Percentiles rank a stretch among this genome's conserved stretches.
phyloP scores from a whole-genome alignment of 257 asterid genomes.

The Galeopsis tetrahit region DNA sequence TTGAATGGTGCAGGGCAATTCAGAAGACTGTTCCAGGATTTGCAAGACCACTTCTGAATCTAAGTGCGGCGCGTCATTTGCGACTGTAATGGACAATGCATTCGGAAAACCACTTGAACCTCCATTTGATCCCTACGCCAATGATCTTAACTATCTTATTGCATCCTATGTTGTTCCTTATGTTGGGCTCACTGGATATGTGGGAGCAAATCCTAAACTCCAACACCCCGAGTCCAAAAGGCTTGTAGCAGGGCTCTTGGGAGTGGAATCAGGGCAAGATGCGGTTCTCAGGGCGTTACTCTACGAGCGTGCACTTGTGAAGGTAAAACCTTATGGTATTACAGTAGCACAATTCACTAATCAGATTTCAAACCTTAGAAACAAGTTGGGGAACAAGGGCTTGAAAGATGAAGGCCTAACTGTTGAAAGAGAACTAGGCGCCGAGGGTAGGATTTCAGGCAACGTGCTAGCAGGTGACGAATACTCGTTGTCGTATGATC shows the following conservation, averaged over 20 bases:
- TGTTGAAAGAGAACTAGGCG: slow-evolving; percentile 47
- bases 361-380: slow-evolving; percentile 52
- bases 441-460: slow-evolving; percentile 62
- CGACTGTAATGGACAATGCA: slow-evolving; percentile 67
- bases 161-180: slow-evolving; percentile 80
- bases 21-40: slow-evolving; percentile 66
- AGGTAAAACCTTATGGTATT: slow-evolving; percentile 51
- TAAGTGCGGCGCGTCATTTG: slow-evolving; percentile 60
- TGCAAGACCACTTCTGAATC: slow-evolving; percentile 70
- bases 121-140: slow-evolving; percentile 80
- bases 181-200: slow-evolving; percentile 91
- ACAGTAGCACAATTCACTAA: slow-evolving; percentile 61
- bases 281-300: slow-evolving; percentile 59
- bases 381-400: slow-evolving; percentile 57
- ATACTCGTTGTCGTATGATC: slow-evolving; percentile 55
- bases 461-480: slow-evolving; percentile 64
- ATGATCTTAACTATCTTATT: slow-evolving; percentile 70
- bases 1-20: too few relatives aligned
- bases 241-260: slow-evolving; percentile 68
- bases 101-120: slow-evolving; percentile 53
- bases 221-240: slow-evolving; percentile 49
- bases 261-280: slow-evolving; percentile 76
- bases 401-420: slow-evolving; percentile 76
- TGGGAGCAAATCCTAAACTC: slow-evolving; percentile 82
- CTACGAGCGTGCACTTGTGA: slow-evolving; percentile 43